These are phyloP conservation scores for Fusarium newnesense DNA, from an alignment of 2,329 filamentous ascomycete genomes.

Conservation along the genomic window DNA sequence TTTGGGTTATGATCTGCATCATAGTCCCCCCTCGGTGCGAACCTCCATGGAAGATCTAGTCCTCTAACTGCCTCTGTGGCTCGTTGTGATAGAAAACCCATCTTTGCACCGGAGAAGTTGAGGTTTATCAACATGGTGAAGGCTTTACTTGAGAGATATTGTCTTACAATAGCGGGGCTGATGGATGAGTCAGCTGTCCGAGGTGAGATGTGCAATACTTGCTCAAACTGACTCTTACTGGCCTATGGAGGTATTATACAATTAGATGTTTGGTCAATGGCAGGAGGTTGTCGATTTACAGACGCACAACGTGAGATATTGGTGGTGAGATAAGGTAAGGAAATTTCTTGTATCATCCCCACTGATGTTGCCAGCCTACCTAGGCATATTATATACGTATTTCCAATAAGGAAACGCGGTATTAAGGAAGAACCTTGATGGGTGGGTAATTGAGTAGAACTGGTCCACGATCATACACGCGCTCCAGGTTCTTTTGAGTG, in stretches of 20 bases:
- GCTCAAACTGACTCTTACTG: neutral
- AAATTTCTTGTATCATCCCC: neutral
- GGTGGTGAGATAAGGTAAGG: neutral
- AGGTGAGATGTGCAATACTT: neutral
- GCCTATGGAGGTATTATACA: neutral
- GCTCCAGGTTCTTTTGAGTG: neutral
- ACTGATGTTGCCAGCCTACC: too few relatives aligned
- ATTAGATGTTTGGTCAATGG: neutral
- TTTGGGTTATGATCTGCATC: conserved; percentile 50
- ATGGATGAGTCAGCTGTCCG: conserved; percentile 33
- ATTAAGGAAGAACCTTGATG: conserved; percentile 17
- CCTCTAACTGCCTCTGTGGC: conserved; percentile 38
- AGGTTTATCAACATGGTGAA: conserved; percentile 25
- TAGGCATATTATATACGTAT: neutral
- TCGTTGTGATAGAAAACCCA: conserved; percentile 37
- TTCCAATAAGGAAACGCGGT: neutral
- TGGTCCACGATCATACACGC: too few relatives aligned
- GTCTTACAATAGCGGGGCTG: conserved; percentile 12
- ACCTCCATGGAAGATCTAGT: conserved; percentile 48
- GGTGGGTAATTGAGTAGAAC: neutral
- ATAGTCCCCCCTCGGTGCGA: conserved; percentile 50
- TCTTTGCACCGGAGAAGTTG: conserved; percentile 13
- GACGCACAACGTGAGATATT: neutral
- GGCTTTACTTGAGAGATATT: neutral
- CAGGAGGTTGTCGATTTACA: neutral